A percentile compares a stretch with the other conserved stretches of the same genome.
Evolutionary conservation across 805 yeast species (phyloP).

Genomic region (Ogataea paraovalis): DNA sequence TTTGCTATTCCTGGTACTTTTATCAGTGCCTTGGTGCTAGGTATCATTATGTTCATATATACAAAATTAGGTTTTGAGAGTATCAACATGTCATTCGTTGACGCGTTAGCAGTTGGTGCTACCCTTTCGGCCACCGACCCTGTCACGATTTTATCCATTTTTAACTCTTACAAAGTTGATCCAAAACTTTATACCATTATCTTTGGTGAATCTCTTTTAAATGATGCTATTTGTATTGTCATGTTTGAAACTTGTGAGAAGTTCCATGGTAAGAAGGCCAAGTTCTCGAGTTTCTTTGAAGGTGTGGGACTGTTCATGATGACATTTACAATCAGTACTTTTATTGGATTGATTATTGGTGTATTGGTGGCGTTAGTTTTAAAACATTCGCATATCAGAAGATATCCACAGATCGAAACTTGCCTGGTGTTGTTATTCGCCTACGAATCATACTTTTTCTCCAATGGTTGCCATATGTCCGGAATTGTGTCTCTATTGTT

Average conservation of each 20-base stretch:
- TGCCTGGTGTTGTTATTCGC: conserved; percentile 88
- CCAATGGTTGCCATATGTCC: conserved; percentile 99
- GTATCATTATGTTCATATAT: conserved; percentile 85
- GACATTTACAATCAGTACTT: conserved; percentile 86
- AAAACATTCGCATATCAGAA: conserved; percentile 87
- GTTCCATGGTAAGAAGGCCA: conserved; percentile 82
- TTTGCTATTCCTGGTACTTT: conserved; percentile 98
- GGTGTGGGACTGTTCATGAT: conserved; percentile 91
- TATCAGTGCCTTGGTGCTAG: conserved; percentile 84
- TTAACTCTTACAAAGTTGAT: conserved; percentile 96
- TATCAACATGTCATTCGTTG: conserved; percentile 86
- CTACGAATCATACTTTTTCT: conserved; percentile 93
- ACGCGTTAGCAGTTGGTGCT: conserved; percentile 96
- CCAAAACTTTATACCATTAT: conserved; percentile 96
- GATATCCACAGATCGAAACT: conserved; percentile 96
- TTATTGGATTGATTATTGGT: conserved; percentile 87
- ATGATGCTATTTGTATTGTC: conserved; percentile 97
- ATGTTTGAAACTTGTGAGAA: conserved; percentile 98
- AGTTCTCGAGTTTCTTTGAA: conserved; percentile 75
- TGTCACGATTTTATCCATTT: conserved; percentile 91
- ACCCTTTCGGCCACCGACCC: conserved; percentile 98
- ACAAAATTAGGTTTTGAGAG: conserved; percentile 89
- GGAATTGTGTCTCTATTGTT: conserved; percentile 93
- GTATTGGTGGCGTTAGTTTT: conserved; percentile 82
- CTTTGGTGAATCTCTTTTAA: conserved; percentile 91